phyloP scores from a whole-genome alignment of 2,329 filamentous ascomycete genomes.

The Curvularia sp. region DNA sequence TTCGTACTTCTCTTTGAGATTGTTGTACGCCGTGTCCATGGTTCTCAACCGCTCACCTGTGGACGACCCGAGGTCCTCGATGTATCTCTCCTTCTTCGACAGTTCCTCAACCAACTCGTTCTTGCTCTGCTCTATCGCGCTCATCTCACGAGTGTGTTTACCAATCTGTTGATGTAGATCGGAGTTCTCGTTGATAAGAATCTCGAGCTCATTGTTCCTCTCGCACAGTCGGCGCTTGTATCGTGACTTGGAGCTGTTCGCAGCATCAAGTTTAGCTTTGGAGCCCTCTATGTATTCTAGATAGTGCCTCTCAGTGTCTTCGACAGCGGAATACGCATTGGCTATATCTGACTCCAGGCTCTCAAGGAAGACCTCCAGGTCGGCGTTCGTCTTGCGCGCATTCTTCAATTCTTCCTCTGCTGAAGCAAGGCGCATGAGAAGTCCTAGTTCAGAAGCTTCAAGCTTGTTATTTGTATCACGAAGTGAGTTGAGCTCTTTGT shows the following conservation, averaged over 20 bases:
- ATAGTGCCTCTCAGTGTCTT: slow-evolving; percentile 41
- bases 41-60: slow-evolving; percentile 32
- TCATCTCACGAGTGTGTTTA: slow-evolving; percentile 36
- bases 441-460: slow-evolving; percentile 40
- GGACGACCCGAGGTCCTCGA: slow-evolving; percentile 34
- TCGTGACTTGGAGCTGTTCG: slow-evolving; percentile 37
- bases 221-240: slow-evolving; percentile 43
- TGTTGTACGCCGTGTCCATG: slow-evolving; percentile 33
- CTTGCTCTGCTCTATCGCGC: slow-evolving; percentile 32
- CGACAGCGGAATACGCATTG: slow-evolving; percentile 39
- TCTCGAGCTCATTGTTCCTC: slow-evolving; percentile 40
- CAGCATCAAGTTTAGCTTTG: slow-evolving; percentile 40
- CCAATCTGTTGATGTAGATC: slow-evolving; percentile 38
- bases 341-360: slow-evolving; percentile 43
- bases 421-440: slow-evolving; percentile 35
- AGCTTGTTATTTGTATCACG: slow-evolving; percentile 37
- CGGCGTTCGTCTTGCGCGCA: slow-evolving; percentile 41
- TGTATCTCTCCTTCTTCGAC: slow-evolving; percentile 37
- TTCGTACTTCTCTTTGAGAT: slow-evolving; percentile 29
- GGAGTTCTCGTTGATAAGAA: slow-evolving; percentile 38
- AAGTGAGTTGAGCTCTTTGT: slow-evolving; percentile 39
- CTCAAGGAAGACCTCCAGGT: slow-evolving; percentile 44
- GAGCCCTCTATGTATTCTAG: slow-evolving; percentile 39
- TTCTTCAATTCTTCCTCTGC: slow-evolving; percentile 44
- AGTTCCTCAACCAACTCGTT: slow-evolving; percentile 34